Evolutionary conservation across 2,329 filamentous ascomycete genomes (phyloP), one percentile per base, ranked within the genome.

Genomic region (Ascochyta pisi): DNA sequence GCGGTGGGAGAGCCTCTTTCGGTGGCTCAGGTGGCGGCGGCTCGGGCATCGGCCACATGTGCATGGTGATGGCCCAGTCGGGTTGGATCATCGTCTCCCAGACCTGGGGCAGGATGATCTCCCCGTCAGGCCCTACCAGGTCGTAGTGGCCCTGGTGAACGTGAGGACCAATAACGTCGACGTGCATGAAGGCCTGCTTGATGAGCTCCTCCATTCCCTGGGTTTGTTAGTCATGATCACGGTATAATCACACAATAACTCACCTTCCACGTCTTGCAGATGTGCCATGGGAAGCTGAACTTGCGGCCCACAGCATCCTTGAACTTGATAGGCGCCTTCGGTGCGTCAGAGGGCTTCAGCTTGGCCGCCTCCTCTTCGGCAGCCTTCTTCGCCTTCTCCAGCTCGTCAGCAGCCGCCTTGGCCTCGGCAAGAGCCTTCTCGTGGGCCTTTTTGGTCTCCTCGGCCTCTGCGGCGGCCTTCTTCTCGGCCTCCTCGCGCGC

Each of bases 211-310:
- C 77, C 79, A 82, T 81, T 33, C 79, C 78, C 73, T 81, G 71
- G n/a, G 41, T 56, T 47, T 53, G 46, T 42, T 83, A 86, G 79
- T 96, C 64, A 88, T 89, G 19, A n/a, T n/a, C n/a, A n/a, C n/a
- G n/a, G 19, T 1, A 19, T 19, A 19, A 19, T 19, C 19, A 19
- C 19, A 19, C 19, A 19, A 19, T 19, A 19, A 87, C 82, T 74
- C 91, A 65, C 67, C 64, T 71, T 69, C 67, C 68, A 73, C 1
- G 68, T 65, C 34, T 67, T 66, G 50, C 66, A 70, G 26, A 69
- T 24, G 15, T 69, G 43, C 55, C 61, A 73, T 6, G 69, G 69
- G 43, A 73, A 68, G 43, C 56, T 66, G 46, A 70, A 73, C 39
- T 67, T 70, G 49, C 68, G 62, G 19, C 70, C 68, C 6, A 71